A percentile compares a stretch with the other conserved stretches of the same genome.
Conservation (phyloP, 192 early-diverging fungal genomes). For the Umbelopsis sp. region DNA sequence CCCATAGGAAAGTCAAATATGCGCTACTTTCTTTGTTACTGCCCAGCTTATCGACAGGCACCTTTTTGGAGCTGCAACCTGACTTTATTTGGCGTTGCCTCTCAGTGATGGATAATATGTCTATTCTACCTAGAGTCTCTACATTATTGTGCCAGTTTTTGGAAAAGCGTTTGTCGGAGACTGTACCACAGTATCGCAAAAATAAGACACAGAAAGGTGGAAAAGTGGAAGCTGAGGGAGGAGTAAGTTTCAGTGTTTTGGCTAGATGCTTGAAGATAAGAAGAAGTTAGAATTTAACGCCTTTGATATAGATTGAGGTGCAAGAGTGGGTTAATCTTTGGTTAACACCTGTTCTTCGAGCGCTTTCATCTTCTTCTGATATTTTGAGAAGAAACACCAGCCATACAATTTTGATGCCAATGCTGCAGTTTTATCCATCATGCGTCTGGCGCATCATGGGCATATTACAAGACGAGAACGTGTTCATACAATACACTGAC, state of each 20-base stretch:
- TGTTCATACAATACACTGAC: background rate
- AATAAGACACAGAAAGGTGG: slow-evolving; percentile 8
- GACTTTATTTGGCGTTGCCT: slow-evolving; percentile 67
- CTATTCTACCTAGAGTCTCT: slow-evolving; percentile 52
- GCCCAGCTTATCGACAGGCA: slow-evolving; percentile 51
- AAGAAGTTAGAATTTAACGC: slow-evolving; percentile 14
- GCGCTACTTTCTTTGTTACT: slow-evolving; percentile 71
- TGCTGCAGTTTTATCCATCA: slow-evolving; percentile 54
- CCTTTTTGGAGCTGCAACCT: slow-evolving; percentile 57
- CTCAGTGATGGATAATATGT: slow-evolving; percentile 58
- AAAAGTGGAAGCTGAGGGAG: slow-evolving; percentile 2
- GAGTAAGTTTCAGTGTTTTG: slow-evolving; percentile 14
- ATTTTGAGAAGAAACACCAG: slow-evolving; percentile 60
- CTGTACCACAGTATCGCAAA: slow-evolving; percentile 24
- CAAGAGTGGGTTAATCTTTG: slow-evolving; percentile 55
- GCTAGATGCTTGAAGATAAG: slow-evolving; percentile 18
- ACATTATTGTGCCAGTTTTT: slow-evolving; percentile 48
- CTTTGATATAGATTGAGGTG: slow-evolving; percentile 29
- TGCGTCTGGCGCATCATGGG: slow-evolving; percentile 50
- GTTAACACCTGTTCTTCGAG: slow-evolving; percentile 56
- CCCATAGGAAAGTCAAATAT: slow-evolving; percentile 81
- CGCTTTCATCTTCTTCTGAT: slow-evolving; percentile 53
- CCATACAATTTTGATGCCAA: slow-evolving; percentile 52
- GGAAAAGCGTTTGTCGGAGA: slow-evolving; percentile 35
- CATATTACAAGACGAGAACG: slow-evolving; percentile 37